phyloP scores from a whole-genome alignment of 805 yeast genomes.

The Jamesozyma spencerorum region DNA sequence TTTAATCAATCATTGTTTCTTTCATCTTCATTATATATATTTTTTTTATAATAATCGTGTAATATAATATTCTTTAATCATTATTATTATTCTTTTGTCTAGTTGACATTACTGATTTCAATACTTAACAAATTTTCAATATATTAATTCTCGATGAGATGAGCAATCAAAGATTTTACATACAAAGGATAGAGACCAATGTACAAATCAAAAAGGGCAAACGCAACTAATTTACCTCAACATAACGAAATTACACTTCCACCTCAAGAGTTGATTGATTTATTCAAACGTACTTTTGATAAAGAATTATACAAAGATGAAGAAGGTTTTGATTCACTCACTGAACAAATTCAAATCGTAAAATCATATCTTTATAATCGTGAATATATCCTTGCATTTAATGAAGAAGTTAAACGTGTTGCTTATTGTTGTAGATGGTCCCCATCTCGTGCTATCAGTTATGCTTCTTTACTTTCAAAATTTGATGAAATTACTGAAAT shows the following conservation, averaged over 20 bases:
- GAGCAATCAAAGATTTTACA: not conserved
- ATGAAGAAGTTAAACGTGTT: constrained; percentile 48
- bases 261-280: constrained; percentile 25
- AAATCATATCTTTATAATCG: constrained; percentile 62
- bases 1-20: not conserved
- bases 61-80: not conserved
- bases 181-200: not conserved
- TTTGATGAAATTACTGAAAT: constrained; percentile 29
- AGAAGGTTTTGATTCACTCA: constrained; percentile 11
- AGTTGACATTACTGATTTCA: not conserved
- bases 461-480: constrained; percentile 54
- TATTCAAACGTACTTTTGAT: constrained; percentile 23
- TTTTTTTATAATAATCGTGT: not conserved
- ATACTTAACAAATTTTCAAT: not conserved
- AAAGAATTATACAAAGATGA: constrained; percentile 18
- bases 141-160: not conserved
- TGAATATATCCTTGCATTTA: constrained; percentile 63
- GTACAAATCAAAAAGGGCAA: not conserved
- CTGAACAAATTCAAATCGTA: constrained; percentile 49
- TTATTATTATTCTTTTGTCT: not conserved
- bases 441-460: constrained; percentile 70
- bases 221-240: constrained; percentile 12
- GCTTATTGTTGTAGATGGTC: constrained; percentile 85
- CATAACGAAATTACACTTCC: constrained; percentile 20
- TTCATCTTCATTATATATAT: too few relatives aligned